Conservation (phyloP, 2,329 filamentous ascomycete species). For the Fusarium xylarioides region DNA sequence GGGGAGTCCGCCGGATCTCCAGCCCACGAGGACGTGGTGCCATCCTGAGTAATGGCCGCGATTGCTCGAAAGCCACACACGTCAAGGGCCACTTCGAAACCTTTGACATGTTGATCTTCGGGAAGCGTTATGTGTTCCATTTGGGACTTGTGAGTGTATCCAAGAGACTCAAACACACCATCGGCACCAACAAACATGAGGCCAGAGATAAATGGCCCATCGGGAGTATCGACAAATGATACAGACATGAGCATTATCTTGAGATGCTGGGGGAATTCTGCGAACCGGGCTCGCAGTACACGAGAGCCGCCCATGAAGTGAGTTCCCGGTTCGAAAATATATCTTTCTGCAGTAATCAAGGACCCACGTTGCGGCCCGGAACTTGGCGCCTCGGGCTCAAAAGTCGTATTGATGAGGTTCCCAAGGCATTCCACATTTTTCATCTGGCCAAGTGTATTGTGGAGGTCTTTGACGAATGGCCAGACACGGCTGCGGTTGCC, state of each 20-base stretch:
- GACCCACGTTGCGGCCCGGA: not conserved
- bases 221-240: not conserved
- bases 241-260: not conserved
- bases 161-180: not conserved
- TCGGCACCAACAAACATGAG: not conserved
- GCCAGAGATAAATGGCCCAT: not conserved
- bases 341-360: not conserved
- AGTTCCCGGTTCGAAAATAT: not conserved
- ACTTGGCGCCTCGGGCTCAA: slow-evolving; percentile 3
- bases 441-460: not conserved
- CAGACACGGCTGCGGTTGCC: not conserved
- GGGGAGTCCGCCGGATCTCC: not conserved
- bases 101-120: not conserved
- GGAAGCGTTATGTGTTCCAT: not conserved
- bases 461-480: not conserved
- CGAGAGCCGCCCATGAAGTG: not conserved
- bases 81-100: not conserved
- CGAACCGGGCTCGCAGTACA: not conserved
- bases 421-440: not conserved
- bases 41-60: not conserved
- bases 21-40: not conserved
- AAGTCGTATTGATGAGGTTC: fast-evolving
- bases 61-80: not conserved
- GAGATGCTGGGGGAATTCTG: not conserved
- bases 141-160: not conserved